phyloP scores from a whole-genome alignment of 225 moss, liverwort and hornwort genomes.

The Pleurozium schreberi region DNA sequence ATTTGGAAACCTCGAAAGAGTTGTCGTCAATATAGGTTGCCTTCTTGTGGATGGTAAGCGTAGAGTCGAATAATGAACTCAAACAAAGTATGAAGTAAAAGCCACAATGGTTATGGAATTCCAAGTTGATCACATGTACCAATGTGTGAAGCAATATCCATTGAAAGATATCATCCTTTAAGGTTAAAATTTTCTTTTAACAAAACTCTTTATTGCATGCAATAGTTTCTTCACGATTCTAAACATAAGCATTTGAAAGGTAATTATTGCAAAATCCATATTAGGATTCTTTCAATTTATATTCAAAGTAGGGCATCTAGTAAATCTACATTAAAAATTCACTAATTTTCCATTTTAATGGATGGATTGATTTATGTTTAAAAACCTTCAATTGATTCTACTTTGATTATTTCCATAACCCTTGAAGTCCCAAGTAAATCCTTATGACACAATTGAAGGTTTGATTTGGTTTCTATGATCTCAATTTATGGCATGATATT shows the following conservation, averaged over 20 bases:
- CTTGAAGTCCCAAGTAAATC: background rate
- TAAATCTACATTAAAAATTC: too few species aligned
- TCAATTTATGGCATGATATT: background rate
- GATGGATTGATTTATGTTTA: background rate
- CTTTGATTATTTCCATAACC: background rate
- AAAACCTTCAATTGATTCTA: background rate
- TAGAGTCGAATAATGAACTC: background rate
- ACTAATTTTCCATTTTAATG: background rate
- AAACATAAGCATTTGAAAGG: background rate
- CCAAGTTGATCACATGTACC: background rate
- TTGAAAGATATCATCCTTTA: background rate
- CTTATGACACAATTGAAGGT: background rate
- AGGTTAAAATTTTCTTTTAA: background rate
- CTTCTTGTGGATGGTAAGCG: background rate
- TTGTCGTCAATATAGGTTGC: fast-evolving
- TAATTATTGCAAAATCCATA: background rate
- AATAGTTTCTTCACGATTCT: background rate
- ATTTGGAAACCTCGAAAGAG: background rate
- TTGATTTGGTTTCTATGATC: background rate
- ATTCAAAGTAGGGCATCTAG: fast-evolving
- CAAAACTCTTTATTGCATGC: fast-evolving
- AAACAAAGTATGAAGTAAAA: background rate
- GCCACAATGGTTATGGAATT: background rate
- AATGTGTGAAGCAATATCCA: fast-evolving
- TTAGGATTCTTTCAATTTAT: background rate